These are phyloP conservation scores for Prillingera fragicola DNA, from an alignment of 1,284 basidiomycete species.

Conservation along the genomic window DNA sequence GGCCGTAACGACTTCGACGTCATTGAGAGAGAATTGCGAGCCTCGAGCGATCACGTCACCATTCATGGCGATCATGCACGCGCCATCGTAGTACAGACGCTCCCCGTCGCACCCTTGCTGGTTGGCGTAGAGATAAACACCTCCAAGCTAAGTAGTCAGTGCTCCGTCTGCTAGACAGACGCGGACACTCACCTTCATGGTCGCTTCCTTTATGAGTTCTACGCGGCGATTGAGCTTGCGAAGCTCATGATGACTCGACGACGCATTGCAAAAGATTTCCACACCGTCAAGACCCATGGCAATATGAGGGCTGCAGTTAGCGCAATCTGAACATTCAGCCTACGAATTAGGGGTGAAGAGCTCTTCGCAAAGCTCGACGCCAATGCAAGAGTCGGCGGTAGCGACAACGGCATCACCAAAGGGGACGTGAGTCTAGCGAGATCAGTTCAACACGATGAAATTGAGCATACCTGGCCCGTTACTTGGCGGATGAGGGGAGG, in stretches of 20 bases:
- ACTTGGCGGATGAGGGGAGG: constrained; percentile 79
- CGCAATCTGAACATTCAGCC: constrained; percentile 8
- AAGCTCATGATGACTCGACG: constrained; percentile 94
- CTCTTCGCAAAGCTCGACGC: constrained; percentile 94
- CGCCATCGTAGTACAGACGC: constrained; percentile 95
- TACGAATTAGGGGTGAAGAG: constrained; percentile 92
- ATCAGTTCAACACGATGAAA: not conserved
- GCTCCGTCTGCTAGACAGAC: constrained; percentile 1
- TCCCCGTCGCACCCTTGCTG: constrained; percentile 99
- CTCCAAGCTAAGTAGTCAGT: constrained; percentile 64
- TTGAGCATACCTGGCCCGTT: constrained; percentile 73
- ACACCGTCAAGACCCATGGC: constrained; percentile 95
- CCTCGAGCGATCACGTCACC: constrained; percentile 90
- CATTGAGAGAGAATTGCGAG: constrained; percentile 88
- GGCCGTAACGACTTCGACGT: constrained; percentile 92
- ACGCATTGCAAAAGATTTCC: constrained; percentile 97
- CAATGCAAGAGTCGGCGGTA: constrained; percentile 81
- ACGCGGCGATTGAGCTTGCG: constrained; percentile 86
- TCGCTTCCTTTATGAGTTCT: constrained; percentile 95
- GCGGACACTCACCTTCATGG: constrained; percentile 63
- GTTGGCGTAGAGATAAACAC: constrained; percentile 95
- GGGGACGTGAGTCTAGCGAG: constrained; percentile 67
- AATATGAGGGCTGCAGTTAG: constrained; percentile 73
- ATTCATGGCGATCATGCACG: constrained; percentile 91
- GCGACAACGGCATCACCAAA: constrained; percentile 94